A percentile compares a stretch with the other conserved stretches of the same genome.
Evolutionary conservation across 306 rosid genomes (phyloP).

Genomic region (Senna siamea): DNA sequence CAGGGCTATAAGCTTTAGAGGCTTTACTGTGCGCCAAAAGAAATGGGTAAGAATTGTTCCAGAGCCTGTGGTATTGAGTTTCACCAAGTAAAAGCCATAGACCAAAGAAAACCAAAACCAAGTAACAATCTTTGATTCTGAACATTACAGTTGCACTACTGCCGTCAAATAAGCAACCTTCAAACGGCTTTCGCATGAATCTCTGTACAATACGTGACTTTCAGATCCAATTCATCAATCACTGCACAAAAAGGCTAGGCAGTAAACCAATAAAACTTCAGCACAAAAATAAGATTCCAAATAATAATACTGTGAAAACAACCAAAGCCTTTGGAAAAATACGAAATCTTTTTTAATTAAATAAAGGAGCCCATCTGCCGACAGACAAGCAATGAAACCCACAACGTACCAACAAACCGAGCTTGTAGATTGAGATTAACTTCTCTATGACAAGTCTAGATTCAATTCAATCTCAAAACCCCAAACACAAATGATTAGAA

Average conservation of each 20-base stretch:
- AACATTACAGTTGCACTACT: conserved; percentile 47
- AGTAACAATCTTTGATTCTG: conserved; percentile 42
- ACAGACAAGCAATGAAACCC: conserved; percentile 27
- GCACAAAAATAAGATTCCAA: conserved; percentile 28
- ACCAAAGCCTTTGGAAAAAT: conserved; percentile 32
- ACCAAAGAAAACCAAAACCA: conserved; percentile 44
- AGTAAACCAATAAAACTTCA: conserved; percentile 31
- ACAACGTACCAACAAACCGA: conserved; percentile 8
- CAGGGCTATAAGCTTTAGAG: conserved; percentile 45
- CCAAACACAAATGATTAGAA: conserved; percentile 18
- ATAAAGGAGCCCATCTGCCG: conserved; percentile 36
- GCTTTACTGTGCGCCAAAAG: conserved; percentile 54
- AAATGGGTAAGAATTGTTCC: conserved; percentile 50
- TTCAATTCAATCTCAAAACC: conserved; percentile 41
- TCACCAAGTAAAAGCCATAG: conserved; percentile 46
- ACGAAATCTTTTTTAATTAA: conserved; percentile 32
- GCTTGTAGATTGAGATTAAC: conserved; percentile 34
- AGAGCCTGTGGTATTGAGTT: conserved; percentile 44
- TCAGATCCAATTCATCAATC: conserved; percentile 70
- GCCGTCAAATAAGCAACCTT: conserved; percentile 49
- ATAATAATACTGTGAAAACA: conserved; percentile 28
- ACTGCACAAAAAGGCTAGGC: conserved; percentile 35
- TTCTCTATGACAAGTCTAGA: conserved; percentile 3
- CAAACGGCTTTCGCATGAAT: conserved; percentile 50
- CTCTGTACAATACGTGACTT: conserved; percentile 48